Percentiles rank a stretch among this genome's conserved stretches.
These are phyloP conservation scores for Saccharomycopsis hybrid DNA, from an alignment of 1,139 yeast genomes.

Conservation along the genomic window DNA sequence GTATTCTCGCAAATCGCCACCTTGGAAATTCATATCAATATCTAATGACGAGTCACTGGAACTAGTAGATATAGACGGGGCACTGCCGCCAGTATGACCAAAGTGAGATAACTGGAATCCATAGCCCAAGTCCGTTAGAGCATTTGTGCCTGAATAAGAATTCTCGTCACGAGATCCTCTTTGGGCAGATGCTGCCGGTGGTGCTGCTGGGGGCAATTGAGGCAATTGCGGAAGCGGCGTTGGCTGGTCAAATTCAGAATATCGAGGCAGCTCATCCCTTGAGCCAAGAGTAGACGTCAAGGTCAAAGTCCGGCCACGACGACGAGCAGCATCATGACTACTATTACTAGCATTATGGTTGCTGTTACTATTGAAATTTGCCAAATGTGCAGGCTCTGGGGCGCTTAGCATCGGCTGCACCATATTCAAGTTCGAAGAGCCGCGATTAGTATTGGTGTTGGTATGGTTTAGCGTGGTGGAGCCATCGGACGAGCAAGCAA, in stretches of 20 bases:
- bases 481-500: constrained; percentile 5
- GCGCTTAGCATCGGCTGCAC: too few species aligned
- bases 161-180: too few species aligned
- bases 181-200: not conserved
- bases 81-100: not conserved
- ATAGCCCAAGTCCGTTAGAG: constrained; percentile 8
- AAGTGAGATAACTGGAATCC: constrained; percentile 8
- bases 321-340: too few species aligned
- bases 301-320: not conserved
- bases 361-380: not conserved
- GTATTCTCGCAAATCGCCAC: constrained; percentile 10
- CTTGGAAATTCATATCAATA: constrained; percentile 1
- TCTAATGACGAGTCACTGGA: constrained; percentile 1
- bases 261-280: too few species aligned
- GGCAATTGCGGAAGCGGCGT: too few species aligned
- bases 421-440: too few species aligned
- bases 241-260: too few species aligned
- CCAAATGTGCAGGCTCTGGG: too few species aligned
- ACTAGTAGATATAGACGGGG: constrained; percentile 10
- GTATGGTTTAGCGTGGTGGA: constrained; percentile 12
- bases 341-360: too few species aligned
- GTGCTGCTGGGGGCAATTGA: not conserved
- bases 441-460: not conserved
- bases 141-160: too few species aligned
- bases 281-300: not conserved